Percentiles rank a stretch among this genome's conserved stretches.
Conservation (phyloP, 306 rosid genomes). For the Dryas octopetala region DNA sequence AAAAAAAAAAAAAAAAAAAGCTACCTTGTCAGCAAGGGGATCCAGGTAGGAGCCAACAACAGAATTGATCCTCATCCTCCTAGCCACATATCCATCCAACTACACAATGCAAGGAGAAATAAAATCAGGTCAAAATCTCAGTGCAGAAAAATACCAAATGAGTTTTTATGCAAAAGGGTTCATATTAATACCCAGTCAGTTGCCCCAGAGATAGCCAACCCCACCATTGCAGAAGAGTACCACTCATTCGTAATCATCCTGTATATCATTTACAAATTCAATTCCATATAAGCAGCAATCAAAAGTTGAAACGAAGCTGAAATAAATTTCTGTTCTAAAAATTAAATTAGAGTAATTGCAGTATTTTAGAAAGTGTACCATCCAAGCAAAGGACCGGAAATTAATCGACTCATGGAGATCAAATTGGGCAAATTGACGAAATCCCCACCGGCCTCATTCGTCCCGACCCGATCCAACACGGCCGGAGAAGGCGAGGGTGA, state of each 20-base stretch:
- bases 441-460: constrained; percentile 7
- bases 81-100: constrained; percentile 86
- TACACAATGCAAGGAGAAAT: constrained; percentile 32
- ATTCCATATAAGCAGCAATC: neutral
- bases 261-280: constrained; percentile 15
- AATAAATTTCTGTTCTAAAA: neutral
- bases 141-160: neutral
- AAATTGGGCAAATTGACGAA: constrained; percentile 66
- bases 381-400: constrained; percentile 89
- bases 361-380: constrained; percentile 41
- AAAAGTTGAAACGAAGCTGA: neutral
- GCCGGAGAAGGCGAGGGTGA: constrained; percentile 18
- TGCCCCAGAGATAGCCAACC: constrained; percentile 78
- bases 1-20: neutral
- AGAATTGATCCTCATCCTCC: constrained; percentile 88
- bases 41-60: constrained; percentile 97
- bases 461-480: constrained; percentile 38
- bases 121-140: neutral
- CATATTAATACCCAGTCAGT: constrained; percentile 69
- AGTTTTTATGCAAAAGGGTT: neutral
- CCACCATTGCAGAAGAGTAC: constrained; percentile 75
- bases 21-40: constrained; percentile 96
- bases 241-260: constrained; percentile 83
- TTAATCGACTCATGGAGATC: constrained; percentile 61
- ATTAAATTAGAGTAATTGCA: neutral